Evolutionary conservation across 176 grass and related monocot species (phyloP).

Genomic region (Pontederia paniculata): DNA sequence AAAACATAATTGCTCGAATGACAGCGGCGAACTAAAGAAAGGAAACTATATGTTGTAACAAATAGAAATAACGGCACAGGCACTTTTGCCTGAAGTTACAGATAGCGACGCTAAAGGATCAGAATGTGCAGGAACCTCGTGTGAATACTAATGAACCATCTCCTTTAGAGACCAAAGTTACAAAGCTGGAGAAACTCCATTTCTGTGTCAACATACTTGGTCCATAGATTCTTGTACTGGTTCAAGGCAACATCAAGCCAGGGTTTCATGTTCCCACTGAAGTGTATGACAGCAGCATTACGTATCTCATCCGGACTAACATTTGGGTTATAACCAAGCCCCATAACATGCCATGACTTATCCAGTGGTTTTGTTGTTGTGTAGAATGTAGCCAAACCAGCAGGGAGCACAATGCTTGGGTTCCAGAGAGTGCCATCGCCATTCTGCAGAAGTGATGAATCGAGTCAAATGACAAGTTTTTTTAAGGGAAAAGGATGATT

Average conservation of each 20-base stretch:
- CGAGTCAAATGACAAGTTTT: no score
- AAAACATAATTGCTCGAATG: no score
- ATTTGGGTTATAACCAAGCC: conserved; percentile 87
- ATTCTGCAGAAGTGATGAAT: conserved; percentile 30
- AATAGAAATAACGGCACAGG: not conserved
- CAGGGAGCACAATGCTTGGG: conserved; percentile 47
- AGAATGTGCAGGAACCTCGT: not conserved
- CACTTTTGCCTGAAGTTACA: not conserved
- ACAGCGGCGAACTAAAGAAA: no score
- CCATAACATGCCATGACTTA: conserved; percentile 92
- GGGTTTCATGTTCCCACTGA: conserved; percentile 95
- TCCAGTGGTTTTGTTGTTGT: conserved; percentile 75
- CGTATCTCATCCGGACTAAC: conserved; percentile 69
- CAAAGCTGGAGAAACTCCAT: conserved; percentile 96
- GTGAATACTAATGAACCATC: not conserved
- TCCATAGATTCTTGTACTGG: conserved; percentile 94
- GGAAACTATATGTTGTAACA: not conserved
- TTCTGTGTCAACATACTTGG: conserved; percentile 84
- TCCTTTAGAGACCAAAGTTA: conserved; percentile 67
- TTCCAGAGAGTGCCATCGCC: conserved; percentile 77
- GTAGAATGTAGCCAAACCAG: conserved; percentile 77
- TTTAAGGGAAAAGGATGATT: no score
- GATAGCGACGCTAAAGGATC: not conserved
- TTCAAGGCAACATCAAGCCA: conserved; percentile 96
- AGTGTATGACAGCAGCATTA: conserved; percentile 70